These are phyloP conservation scores for Cubamyces lactineus DNA, from an alignment of 768 basidiomycete genomes.

Conservation along the genomic window DNA sequence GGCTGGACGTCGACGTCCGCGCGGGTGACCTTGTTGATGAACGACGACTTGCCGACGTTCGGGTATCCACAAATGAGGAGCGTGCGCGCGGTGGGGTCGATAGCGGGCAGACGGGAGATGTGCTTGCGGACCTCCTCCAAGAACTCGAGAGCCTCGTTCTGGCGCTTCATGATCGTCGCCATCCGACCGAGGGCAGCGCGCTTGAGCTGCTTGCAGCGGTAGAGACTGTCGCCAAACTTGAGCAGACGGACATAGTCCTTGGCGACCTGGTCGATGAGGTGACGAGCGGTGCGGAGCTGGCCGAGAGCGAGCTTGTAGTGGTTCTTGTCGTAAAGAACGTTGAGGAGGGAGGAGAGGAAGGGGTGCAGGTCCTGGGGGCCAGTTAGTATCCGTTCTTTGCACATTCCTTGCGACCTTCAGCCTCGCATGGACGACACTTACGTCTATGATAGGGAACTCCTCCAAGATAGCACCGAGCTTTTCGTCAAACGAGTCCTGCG, in stretches of 20 bases:
- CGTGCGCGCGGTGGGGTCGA: conserved; percentile 97
- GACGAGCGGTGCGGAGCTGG: conserved; percentile 92
- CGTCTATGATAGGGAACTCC: conserved; percentile 98
- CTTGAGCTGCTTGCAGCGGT: conserved; percentile 98
- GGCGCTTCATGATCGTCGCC: conserved; percentile 98
- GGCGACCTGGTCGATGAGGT: conserved; percentile 95
- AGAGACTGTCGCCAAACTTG: conserved; percentile 97
- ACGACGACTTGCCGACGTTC: conserved; percentile 98
- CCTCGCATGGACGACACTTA: conserved; percentile 45
- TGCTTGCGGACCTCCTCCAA: conserved; percentile 99
- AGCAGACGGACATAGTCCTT: conserved; percentile 97
- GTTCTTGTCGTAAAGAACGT: conserved; percentile 99
- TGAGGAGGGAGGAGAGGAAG: conserved; percentile 93
- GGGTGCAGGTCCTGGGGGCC: conserved; percentile 84
- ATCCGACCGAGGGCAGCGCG: conserved; percentile 97
- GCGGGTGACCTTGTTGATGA: conserved; percentile 99
- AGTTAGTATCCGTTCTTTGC: not conserved
- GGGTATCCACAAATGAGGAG: conserved; percentile 98
- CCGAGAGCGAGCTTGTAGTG: conserved; percentile 99
- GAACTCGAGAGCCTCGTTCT: conserved; percentile 98
- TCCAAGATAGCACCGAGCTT: conserved; percentile 90
- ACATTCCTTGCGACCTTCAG: not conserved
- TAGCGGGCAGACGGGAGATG: conserved; percentile 96
- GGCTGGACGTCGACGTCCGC: conserved; percentile 99
- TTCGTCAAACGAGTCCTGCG: conserved; percentile 95